Conservation (phyloP, 1,284 basidiomycete genomes). For the Peniophora sp. region DNA sequence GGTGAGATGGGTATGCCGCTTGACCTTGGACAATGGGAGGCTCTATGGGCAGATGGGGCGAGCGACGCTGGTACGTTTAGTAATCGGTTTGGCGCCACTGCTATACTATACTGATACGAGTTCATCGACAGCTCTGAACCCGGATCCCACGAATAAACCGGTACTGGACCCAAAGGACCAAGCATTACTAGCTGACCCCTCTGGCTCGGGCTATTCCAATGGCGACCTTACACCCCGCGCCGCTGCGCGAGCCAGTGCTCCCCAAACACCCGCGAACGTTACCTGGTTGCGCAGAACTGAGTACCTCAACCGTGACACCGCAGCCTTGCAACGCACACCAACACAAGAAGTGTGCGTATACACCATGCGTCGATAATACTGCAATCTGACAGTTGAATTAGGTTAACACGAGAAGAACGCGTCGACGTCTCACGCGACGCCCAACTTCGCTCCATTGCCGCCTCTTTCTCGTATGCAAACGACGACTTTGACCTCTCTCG, state of each 20-base stretch:
- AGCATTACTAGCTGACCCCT: constrained; percentile 47
- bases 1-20: constrained; percentile 93
- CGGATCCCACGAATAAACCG: constrained; percentile 51
- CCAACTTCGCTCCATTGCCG: constrained; percentile 77
- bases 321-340: constrained; percentile 29
- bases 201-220: constrained; percentile 28
- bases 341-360: constrained; percentile 46
- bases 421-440: constrained; percentile 76
- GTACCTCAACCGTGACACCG: constrained; percentile 67
- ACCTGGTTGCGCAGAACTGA: constrained; percentile 88
- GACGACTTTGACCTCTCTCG: constrained; percentile 49
- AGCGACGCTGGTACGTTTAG: constrained; percentile 54
- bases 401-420: constrained; percentile 41
- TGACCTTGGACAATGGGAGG: constrained; percentile 76
- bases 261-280: constrained; percentile 53
- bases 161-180: constrained; percentile 67
- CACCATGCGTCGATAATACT: neutral
- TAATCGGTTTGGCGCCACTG: constrained; percentile 31
- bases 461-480: constrained; percentile 66
- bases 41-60: constrained; percentile 72
- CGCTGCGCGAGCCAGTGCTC: constrained; percentile 20
- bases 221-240: constrained; percentile 29
- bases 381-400: constrained; percentile 8
- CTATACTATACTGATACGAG: neutral
- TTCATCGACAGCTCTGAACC: constrained; percentile 49